These are phyloP conservation scores for Helenozyma rhizophorensis DNA, from an alignment of 805 yeast genomes.

Conservation along the genomic window DNA sequence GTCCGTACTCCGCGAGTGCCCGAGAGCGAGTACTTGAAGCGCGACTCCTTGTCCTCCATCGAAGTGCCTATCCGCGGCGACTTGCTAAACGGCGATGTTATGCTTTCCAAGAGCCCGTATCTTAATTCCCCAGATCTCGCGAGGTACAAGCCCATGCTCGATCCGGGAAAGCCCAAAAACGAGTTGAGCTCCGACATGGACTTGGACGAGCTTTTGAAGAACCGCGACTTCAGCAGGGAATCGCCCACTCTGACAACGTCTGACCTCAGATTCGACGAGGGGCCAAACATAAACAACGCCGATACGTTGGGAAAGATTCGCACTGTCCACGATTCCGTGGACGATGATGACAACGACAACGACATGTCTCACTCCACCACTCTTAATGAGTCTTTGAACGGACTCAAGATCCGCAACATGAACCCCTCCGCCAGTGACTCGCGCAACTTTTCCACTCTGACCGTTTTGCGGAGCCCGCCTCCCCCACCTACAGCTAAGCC, in stretches of 20 bases:
- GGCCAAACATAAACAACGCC: slow-evolving; percentile 16
- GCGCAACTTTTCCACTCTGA: slow-evolving; percentile 16
- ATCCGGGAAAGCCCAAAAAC: slow-evolving; percentile 13
- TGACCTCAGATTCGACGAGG: neutral
- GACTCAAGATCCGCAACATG: slow-evolving; percentile 2
- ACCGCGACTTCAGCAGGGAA: slow-evolving; percentile 1
- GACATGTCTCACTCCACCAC: slow-evolving; percentile 2
- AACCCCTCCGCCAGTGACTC: neutral
- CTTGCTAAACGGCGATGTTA: slow-evolving; percentile 4
- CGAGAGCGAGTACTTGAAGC: neutral
- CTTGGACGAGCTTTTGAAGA: slow-evolving; percentile 16
- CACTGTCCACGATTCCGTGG: slow-evolving; percentile 16
- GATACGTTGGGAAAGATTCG: slow-evolving; percentile 26
- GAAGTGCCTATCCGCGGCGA: slow-evolving; percentile 14
- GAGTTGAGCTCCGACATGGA: slow-evolving; percentile 9
- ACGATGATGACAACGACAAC: neutral
- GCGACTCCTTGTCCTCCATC: slow-evolving; percentile 1
- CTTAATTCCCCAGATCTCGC: slow-evolving; percentile 15
- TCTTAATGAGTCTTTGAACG: neutral
- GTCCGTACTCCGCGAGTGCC: neutral
- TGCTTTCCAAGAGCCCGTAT: slow-evolving; percentile 7
- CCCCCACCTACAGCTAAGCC: slow-evolving; percentile 14
- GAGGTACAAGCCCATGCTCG: slow-evolving; percentile 14
- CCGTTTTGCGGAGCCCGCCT: slow-evolving; percentile 22
- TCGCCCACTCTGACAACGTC: slow-evolving; percentile 1